Evolutionary conservation across 2,329 filamentous ascomycete genomes (phyloP).

Genomic region (Orbilia javanica): DNA sequence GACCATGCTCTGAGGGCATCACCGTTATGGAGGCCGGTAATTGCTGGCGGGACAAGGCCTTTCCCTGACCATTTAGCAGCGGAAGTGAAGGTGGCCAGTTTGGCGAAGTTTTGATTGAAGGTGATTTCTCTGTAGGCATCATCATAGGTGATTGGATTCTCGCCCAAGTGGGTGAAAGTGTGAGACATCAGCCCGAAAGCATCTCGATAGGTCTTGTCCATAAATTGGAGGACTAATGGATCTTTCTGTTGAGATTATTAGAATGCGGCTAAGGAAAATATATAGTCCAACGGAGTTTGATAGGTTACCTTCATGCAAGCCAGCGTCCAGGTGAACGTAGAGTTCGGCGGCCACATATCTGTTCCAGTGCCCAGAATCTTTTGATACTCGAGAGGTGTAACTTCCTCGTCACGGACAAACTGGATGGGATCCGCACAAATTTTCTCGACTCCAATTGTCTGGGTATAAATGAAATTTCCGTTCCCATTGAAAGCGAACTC

Average conservation of each 20-base stretch:
- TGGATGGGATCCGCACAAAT: conserved; percentile 57
- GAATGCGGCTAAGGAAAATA: neutral
- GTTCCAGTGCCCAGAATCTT: conserved; percentile 69
- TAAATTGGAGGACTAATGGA: conserved; percentile 39
- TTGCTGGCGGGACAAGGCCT: conserved; percentile 74
- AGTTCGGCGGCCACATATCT: conserved; percentile 67
- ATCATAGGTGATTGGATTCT: conserved; percentile 73
- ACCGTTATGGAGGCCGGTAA: conserved; percentile 75
- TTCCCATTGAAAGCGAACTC: conserved; percentile 73
- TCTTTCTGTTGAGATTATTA: conserved; percentile 28
- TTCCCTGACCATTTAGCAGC: conserved; percentile 69
- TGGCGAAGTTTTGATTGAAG: conserved; percentile 73
- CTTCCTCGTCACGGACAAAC: conserved; percentile 62
- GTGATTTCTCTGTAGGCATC: conserved; percentile 72
- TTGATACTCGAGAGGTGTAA: conserved; percentile 66
- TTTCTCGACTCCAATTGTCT: conserved; percentile 61
- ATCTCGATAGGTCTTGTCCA: conserved; percentile 68
- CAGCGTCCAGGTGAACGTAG: conserved; percentile 34
- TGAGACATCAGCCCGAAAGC: conserved; percentile 73
- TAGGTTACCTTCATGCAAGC: conserved; percentile 39
- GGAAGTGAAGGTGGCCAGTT: conserved; percentile 69
- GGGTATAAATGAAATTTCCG: conserved; percentile 67
- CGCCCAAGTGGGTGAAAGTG: conserved; percentile 73
- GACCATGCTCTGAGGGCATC: conserved; percentile 73
- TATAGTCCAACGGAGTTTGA: neutral